These are phyloP conservation scores for Ogataea saltuana DNA, from an alignment of 805 yeast genomes.

Conservation along the genomic window DNA sequence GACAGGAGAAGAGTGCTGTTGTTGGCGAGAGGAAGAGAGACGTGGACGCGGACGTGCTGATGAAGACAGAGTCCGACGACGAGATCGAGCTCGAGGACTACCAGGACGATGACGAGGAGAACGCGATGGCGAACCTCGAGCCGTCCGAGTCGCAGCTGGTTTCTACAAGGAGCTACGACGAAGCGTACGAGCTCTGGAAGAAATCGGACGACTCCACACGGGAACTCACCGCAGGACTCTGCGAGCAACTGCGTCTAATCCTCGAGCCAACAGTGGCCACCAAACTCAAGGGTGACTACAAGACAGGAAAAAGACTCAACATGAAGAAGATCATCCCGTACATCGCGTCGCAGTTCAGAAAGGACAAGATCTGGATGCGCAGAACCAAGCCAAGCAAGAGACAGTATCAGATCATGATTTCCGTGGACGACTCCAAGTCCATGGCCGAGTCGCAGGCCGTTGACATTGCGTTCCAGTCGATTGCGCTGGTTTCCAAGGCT, in stretches of 20 bases:
- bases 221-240: constrained; percentile 80
- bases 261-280: constrained; percentile 97
- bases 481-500: constrained; percentile 91
- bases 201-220: constrained; percentile 81
- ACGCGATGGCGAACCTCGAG: constrained; percentile 13
- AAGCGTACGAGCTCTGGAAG: constrained; percentile 79
- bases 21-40: constrained; percentile 27
- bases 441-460: constrained; percentile 94
- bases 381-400: constrained; percentile 97
- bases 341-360: constrained; percentile 95
- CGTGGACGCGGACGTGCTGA: constrained; percentile 51
- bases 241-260: constrained; percentile 91
- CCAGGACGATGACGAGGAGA: constrained; percentile 33
- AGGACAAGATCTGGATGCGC: constrained; percentile 97
- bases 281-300: constrained; percentile 90
- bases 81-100: constrained; percentile 26
- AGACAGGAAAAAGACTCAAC: constrained; percentile 94
- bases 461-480: constrained; percentile 89
- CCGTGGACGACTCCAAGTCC: constrained; percentile 95
- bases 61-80: constrained; percentile 31
- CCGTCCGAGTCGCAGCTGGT: constrained; percentile 19
- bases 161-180: constrained; percentile 43
- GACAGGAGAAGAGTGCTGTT: constrained; percentile 21
- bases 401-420: constrained; percentile 95
- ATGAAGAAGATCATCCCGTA: constrained; percentile 98